These are phyloP conservation scores for Tilletia horrida DNA, from an alignment of 1,284 basidiomycete species.

Conservation along the genomic window DNA sequence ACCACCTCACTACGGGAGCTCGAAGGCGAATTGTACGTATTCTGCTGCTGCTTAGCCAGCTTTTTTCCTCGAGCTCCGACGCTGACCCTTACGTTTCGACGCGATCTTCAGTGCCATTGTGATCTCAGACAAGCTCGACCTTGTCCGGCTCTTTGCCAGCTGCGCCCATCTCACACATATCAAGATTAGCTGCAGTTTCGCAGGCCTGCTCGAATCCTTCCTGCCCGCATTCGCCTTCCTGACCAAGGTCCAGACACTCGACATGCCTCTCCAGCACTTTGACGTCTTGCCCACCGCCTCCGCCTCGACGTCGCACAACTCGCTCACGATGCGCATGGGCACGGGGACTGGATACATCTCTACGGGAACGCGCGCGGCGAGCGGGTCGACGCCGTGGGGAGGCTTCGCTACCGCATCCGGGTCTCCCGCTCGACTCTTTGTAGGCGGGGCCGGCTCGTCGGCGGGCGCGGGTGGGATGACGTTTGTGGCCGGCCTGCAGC, in stretches of 20 bases:
- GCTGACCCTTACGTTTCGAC: too few species aligned
- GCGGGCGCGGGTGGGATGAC: conserved; percentile 6
- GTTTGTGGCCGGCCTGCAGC: conserved; percentile 19
- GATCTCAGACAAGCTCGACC: conserved; percentile 22
- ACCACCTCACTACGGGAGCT: conserved; percentile 15
- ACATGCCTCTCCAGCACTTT: conserved; percentile 22
- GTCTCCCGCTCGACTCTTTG: neutral
- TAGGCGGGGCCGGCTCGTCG: neutral
- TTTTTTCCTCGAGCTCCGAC: neutral
- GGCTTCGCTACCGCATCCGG: neutral
- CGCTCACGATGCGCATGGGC: neutral
- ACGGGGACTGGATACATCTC: neutral
- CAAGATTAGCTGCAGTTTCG: conserved; percentile 18
- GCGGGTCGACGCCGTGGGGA: neutral
- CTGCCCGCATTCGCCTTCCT: conserved; percentile 21
- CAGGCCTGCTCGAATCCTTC: conserved; percentile 21
- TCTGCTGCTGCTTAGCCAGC: neutral
- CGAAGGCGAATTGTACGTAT: conserved; percentile 19
- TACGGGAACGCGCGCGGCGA: neutral
- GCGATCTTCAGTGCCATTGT: conserved; percentile 14
- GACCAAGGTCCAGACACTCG: conserved; percentile 8
- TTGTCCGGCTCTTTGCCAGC: conserved; percentile 18
- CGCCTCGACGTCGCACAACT: neutral
- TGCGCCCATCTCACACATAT: conserved; percentile 3
- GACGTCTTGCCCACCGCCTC: conserved; percentile 10